A percentile compares a stretch with the other conserved stretches of the same genome.
Evolutionary conservation across 2,329 filamentous ascomycete genomes (phyloP).

Genomic region (Dothidotthia symphoricarpi): DNA sequence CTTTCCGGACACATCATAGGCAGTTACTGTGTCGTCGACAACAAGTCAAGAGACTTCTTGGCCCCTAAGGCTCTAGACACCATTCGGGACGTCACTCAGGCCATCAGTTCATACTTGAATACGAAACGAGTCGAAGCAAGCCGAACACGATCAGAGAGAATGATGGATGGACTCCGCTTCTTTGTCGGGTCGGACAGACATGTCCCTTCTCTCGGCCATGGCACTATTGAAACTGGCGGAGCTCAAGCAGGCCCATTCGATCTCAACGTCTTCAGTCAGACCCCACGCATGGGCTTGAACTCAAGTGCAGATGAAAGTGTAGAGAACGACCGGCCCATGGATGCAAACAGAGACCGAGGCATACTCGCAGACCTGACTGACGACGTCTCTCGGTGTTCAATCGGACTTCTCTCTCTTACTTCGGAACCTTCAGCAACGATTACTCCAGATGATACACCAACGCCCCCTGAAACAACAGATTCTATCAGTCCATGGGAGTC

Average conservation of each 20-base stretch:
- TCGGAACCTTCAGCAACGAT: too few species aligned
- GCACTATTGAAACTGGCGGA: neutral
- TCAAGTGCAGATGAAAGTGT: neutral
- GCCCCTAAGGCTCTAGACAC: conserved; percentile 4
- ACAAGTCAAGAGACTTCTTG: conserved; percentile 7
- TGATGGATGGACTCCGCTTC: conserved; percentile 12
- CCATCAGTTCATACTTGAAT: conserved; percentile 10
- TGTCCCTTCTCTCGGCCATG: neutral
- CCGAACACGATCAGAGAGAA: conserved; percentile 7
- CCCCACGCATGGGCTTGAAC: conserved; percentile 1
- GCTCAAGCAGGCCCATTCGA: conserved; percentile 2
- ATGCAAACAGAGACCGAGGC: too few species aligned
- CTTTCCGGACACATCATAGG: conserved; percentile 10
- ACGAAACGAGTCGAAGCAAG: conserved; percentile 8
- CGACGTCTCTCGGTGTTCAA: too few species aligned
- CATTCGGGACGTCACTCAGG: conserved; percentile 5
- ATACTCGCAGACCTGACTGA: too few species aligned
- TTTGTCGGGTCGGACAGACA: conserved; percentile 5
- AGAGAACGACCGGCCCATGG: too few species aligned
- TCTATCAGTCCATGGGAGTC: too few species aligned
- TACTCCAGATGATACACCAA: too few species aligned
- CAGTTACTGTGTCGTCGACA: conserved; percentile 12
- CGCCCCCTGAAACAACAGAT: too few species aligned
- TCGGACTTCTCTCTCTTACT: too few species aligned
- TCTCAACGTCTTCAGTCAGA: conserved; percentile 3